Percentiles rank a stretch among this genome's conserved stretches.
phyloP scores from a whole-genome alignment of 306 rosid species.

The Alnus glutinosa region DNA sequence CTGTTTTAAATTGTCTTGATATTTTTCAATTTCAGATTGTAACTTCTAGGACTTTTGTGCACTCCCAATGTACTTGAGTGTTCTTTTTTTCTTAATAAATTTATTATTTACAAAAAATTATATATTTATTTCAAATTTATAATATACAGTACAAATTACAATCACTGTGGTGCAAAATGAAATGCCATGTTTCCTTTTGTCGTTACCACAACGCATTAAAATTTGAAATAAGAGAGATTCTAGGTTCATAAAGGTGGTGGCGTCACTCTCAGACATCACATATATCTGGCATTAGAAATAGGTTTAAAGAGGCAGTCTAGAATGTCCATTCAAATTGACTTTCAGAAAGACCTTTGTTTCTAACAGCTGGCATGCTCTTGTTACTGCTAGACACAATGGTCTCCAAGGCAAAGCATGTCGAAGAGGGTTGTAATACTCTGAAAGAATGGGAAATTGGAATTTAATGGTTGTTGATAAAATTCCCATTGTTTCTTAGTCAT shows the following conservation, averaged over 20 bases:
- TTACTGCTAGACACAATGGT: not conserved
- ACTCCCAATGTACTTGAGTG: not conserved
- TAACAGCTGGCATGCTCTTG: too few relatives aligned
- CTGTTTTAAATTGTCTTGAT: not conserved
- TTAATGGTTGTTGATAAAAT: not conserved
- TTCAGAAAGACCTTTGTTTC: not conserved
- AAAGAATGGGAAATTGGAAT: conserved; percentile 5
- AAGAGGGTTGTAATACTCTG: not conserved
- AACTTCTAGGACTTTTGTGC: not conserved
- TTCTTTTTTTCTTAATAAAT: not conserved
- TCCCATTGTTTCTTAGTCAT: conserved; percentile 7
- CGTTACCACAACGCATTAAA: not conserved
- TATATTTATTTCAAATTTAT: not conserved
- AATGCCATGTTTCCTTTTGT: not conserved
- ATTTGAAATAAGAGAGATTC: not conserved
- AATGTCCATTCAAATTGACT: not conserved
- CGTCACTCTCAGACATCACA: not conserved
- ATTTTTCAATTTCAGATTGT: not conserved
- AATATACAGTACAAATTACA: not conserved
- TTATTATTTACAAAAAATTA: not conserved
- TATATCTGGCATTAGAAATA: not conserved
- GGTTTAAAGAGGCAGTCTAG: not conserved
- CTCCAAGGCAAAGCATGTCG: not conserved
- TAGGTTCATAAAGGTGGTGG: not conserved
- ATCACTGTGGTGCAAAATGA: not conserved